A percentile compares a stretch with the other conserved stretches of the same genome.
phyloP scores from a whole-genome alignment of 768 basidiomycete species.

The Auricularia sp. region DNA sequence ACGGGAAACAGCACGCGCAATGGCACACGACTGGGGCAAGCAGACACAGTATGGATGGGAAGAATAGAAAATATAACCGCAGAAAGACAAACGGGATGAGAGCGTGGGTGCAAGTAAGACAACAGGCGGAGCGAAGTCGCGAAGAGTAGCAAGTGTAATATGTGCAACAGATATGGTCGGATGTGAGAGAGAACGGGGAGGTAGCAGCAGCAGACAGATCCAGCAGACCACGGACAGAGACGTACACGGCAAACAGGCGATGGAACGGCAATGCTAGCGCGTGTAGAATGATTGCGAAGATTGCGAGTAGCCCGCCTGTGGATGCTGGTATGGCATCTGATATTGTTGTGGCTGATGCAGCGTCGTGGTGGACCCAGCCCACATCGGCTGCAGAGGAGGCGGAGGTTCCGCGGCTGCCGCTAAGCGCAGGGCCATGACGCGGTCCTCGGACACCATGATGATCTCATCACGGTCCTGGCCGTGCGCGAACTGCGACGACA shows the following conservation, averaged over 20 bases:
- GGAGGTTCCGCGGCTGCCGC: constrained; percentile 12
- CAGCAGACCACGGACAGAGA: neutral
- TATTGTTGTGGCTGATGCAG: neutral
- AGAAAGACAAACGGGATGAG: neutral
- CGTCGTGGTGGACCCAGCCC: neutral
- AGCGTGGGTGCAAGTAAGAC: neutral
- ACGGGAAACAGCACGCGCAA: constrained; percentile 1
- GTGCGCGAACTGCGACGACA: constrained; percentile 24
- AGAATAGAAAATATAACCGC: neutral
- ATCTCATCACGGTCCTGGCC: constrained; percentile 52
- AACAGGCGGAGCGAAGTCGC: neutral
- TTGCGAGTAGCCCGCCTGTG: neutral
- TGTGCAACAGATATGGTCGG: neutral
- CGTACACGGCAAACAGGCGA: neutral
- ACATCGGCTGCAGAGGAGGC: neutral
- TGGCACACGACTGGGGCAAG: neutral
- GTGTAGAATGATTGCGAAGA: neutral
- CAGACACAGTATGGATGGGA: neutral
- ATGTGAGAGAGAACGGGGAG: neutral
- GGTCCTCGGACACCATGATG: constrained; percentile 82
- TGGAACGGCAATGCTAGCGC: neutral
- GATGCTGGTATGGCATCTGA: neutral
- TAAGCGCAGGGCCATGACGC: constrained; percentile 60
- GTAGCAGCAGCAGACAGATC: neutral
- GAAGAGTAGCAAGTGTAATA: neutral